phyloP scores from a whole-genome alignment of 2,329 filamentous ascomycete genomes.

The Neonectria hederae region DNA sequence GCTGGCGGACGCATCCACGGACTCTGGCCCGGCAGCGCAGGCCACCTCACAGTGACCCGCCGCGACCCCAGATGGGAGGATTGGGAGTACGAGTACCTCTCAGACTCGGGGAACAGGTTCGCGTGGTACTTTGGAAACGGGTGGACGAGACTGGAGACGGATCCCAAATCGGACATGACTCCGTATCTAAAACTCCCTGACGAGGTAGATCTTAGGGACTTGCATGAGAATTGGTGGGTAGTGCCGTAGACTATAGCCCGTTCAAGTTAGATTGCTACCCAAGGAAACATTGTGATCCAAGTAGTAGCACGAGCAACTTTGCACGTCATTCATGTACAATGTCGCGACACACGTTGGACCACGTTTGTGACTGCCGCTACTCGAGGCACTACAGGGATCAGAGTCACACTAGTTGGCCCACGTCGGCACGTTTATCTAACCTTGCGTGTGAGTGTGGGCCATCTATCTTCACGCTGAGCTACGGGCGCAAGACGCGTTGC shows the following conservation, averaged over 20 bases:
- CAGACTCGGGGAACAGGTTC: constrained; percentile 60
- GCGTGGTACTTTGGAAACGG: constrained; percentile 75
- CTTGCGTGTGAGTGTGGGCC: constrained; percentile 11
- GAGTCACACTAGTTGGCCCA: not conserved
- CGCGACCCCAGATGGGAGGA: constrained; percentile 66
- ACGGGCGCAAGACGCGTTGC: not conserved
- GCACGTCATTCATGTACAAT: constrained; percentile 31
- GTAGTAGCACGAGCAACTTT: constrained; percentile 8
- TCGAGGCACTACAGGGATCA: constrained; percentile 15
- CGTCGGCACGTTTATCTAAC: not conserved
- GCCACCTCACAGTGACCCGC: constrained; percentile 67
- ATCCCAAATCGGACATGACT: constrained; percentile 67
- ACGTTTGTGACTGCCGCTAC: constrained; percentile 2
- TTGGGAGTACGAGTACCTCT: constrained; percentile 60
- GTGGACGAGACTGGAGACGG: constrained; percentile 67
- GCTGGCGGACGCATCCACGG: constrained; percentile 73
- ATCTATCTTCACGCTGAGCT: not conserved
- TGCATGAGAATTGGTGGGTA: constrained; percentile 76
- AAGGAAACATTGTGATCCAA: constrained; percentile 17
- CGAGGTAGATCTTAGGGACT: constrained; percentile 66
- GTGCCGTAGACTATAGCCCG: constrained; percentile 41
- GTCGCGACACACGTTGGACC: constrained; percentile 20
- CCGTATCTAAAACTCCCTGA: constrained; percentile 67
- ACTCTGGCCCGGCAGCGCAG: constrained; percentile 74
- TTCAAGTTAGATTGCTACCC: constrained; percentile 9